A percentile compares a stretch with the other conserved stretches of the same genome.
phyloP scores from a whole-genome alignment of 208 protist genomes.

The Acanthamoeba culbertsoni region DNA sequence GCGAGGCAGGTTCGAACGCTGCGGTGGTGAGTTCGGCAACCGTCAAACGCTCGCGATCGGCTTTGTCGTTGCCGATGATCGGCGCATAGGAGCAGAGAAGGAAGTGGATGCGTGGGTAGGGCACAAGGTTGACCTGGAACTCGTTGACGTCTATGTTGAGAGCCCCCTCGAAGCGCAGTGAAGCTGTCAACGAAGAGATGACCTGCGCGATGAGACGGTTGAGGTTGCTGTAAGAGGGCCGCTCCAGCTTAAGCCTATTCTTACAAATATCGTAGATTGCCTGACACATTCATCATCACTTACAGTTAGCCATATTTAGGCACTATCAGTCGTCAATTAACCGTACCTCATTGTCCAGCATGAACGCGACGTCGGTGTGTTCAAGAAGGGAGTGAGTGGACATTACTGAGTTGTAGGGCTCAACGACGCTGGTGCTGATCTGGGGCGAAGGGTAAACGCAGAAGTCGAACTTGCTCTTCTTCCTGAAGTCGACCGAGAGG shows the following conservation, averaged over 20 bases:
- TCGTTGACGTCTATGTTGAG: constrained; percentile 96
- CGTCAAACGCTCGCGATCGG: constrained; percentile 91
- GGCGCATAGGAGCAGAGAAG: constrained; percentile 92
- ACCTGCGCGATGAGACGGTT: constrained; percentile 95
- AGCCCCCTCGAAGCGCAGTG: constrained; percentile 93
- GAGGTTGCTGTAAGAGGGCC: constrained; percentile 94
- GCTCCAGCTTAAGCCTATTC: constrained; percentile 89
- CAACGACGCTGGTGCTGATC: constrained; percentile 93
- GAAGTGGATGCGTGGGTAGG: constrained; percentile 97
- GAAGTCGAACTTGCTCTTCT: constrained; percentile 97
- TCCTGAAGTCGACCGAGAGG: constrained; percentile 96
- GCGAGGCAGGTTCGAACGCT: constrained; percentile 90
- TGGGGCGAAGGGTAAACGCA: constrained; percentile 93
- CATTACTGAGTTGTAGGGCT: constrained; percentile 97
- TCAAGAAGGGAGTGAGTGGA: constrained; percentile 92
- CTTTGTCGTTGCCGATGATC: constrained; percentile 89
- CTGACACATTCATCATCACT: background rate
- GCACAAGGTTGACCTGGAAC: constrained; percentile 96
- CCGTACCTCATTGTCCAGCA: constrained; percentile 94
- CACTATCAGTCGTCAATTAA: background rate
- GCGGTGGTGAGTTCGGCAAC: constrained; percentile 93
- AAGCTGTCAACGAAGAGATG: constrained; percentile 94
- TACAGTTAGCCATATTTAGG: background rate
- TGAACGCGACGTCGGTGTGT: constrained; percentile 92
- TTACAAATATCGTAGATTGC: constrained; percentile 85